Conservation (phyloP, 305 asterid genomes). For the Fraxinus platypoda region DNA sequence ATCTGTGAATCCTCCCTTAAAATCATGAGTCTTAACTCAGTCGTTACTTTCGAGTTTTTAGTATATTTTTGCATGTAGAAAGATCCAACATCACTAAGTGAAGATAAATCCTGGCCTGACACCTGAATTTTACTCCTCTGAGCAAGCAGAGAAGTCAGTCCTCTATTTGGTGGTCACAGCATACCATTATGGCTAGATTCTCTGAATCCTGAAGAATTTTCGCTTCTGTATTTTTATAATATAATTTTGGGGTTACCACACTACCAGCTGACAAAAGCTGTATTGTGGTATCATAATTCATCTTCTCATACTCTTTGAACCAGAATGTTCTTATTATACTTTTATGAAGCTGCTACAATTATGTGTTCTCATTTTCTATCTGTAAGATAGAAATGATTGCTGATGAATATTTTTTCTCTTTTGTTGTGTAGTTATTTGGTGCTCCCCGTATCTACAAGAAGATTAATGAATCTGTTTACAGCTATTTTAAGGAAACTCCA, state of each 20-base stretch:
- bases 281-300: neutral
- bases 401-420: conserved; percentile 19
- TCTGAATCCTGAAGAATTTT: neutral
- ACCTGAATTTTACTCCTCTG: neutral
- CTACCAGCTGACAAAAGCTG: neutral
- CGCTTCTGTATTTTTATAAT: neutral
- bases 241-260: neutral
- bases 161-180: neutral
- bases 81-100: neutral
- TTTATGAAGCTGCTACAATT: neutral
- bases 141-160: neutral
- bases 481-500: conserved; percentile 45
- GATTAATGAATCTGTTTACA: conserved; percentile 27
- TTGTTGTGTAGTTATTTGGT: neutral
- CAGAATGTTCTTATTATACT: neutral
- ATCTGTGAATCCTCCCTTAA: neutral
- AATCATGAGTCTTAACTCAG: neutral
- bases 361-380: neutral
- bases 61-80: neutral
- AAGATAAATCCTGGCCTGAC: neutral
- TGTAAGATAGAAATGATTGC: neutral
- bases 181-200: neutral
- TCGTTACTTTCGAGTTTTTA: neutral
- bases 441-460: conserved; percentile 65
- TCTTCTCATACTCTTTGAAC: neutral